Evolutionary conservation across 495 filamentous ascomycete species (phyloP).

Genomic region (Penicillium dipodomyicola): DNA sequence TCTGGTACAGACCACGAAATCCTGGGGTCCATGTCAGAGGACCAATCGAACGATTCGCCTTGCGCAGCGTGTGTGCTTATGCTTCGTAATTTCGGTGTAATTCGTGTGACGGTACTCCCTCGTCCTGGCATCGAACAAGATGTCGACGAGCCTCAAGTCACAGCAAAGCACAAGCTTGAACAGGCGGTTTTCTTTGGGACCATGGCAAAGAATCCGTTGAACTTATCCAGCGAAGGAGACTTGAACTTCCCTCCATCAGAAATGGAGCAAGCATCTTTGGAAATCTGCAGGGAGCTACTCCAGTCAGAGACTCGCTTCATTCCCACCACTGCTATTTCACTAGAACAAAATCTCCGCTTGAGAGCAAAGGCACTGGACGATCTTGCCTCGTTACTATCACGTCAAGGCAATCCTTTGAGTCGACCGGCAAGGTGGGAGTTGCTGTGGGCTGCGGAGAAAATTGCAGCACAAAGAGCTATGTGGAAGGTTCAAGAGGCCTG

Average conservation of each 20-base stretch:
- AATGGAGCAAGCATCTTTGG: constrained; percentile 72
- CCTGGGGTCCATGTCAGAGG: constrained; percentile 46
- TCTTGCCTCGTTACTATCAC: constrained; percentile 65
- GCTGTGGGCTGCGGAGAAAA: constrained; percentile 86
- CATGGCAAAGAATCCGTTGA: constrained; percentile 73
- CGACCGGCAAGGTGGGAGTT: constrained; percentile 70
- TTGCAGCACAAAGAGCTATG: constrained; percentile 75
- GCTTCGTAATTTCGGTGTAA: constrained; percentile 74
- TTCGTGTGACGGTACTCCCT: constrained; percentile 58
- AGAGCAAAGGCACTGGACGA: constrained; percentile 66
- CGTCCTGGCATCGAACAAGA: constrained; percentile 23
- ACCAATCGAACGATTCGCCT: constrained; percentile 33
- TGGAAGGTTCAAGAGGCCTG: constrained; percentile 73
- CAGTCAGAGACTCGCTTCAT: constrained; percentile 71
- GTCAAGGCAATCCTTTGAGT: constrained; percentile 55
- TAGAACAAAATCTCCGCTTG: constrained; percentile 74
- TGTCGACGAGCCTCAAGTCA: constrained; percentile 49
- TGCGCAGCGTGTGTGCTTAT: constrained; percentile 68
- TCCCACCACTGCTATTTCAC: constrained; percentile 63
- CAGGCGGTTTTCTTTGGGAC: constrained; percentile 91
- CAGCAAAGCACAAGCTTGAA: constrained; percentile 83
- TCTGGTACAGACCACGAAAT: constrained; percentile 54
- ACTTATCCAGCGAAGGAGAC: constrained; percentile 64
- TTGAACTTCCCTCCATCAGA: constrained; percentile 64
- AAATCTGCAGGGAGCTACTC: constrained; percentile 79